Percentiles rank a stretch among this genome's conserved stretches.
phyloP scores from a whole-genome alignment of 371 early-diverging fungal genomes.

The Rhizopus sp. region DNA sequence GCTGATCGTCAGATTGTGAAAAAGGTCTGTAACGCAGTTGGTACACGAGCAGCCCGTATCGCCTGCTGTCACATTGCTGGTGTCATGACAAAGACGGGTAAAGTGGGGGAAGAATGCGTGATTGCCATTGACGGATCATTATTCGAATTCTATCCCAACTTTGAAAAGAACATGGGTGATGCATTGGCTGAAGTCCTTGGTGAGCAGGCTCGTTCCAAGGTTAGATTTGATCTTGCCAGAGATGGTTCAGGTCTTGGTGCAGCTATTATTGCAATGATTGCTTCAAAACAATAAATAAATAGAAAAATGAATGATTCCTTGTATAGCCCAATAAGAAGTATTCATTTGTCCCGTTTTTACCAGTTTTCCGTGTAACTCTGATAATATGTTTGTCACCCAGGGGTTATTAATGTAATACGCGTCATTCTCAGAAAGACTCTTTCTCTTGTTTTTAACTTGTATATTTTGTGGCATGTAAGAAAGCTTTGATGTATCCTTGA shows the following conservation, averaged over 20 bases:
- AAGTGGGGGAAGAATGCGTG: constrained; percentile 57
- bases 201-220: constrained; percentile 40
- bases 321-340: too few relatives aligned
- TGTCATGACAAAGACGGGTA: constrained; percentile 59
- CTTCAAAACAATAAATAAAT: constrained; percentile 24
- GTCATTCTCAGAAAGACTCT: too few relatives aligned
- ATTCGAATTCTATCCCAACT: constrained; percentile 91
- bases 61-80: constrained; percentile 82
- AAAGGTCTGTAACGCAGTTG: constrained; percentile 78
- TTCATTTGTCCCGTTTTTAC: too few relatives aligned
- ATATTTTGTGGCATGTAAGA: too few relatives aligned
- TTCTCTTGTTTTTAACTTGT: too few relatives aligned
- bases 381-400: too few relatives aligned
- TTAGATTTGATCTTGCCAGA: constrained; percentile 42
- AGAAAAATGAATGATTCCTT: too few relatives aligned
- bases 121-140: constrained; percentile 87
- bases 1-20: constrained; percentile 83
- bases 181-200: constrained; percentile 77
- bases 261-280: constrained; percentile 54
- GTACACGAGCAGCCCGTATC: constrained; percentile 85
- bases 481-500: too few relatives aligned
- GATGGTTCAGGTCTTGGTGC: constrained; percentile 55
- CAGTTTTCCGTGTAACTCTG: too few relatives aligned
- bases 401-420: too few relatives aligned
- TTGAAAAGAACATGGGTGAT: constrained; percentile 73